Conservation (phyloP, 179 eudicot genomes). For the Sideroxylon spinosum region DNA sequence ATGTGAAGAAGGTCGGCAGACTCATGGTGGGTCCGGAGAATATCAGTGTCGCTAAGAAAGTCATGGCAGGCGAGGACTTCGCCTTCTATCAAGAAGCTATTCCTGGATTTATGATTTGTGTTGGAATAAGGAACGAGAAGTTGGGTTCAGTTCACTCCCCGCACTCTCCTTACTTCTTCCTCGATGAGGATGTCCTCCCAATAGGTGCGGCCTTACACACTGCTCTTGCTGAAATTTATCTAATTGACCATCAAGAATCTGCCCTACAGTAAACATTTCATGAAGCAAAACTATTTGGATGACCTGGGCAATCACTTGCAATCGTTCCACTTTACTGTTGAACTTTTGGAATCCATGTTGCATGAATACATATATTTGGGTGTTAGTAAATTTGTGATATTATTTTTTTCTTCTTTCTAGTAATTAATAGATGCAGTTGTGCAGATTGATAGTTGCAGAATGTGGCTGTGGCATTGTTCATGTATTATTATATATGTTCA, state of each 20-base stretch:
- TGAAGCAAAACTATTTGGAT: background rate
- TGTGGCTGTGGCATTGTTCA: background rate
- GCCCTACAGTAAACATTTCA: background rate
- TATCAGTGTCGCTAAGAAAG: constrained; percentile 32
- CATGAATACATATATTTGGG: too few species aligned
- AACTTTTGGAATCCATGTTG: background rate
- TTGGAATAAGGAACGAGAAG: constrained; percentile 73
- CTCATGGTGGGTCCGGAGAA: constrained; percentile 54
- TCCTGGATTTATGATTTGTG: constrained; percentile 61
- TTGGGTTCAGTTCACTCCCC: constrained; percentile 62
- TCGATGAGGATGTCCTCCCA: constrained; percentile 83
- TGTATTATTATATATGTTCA: background rate
- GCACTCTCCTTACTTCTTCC: constrained; percentile 80
- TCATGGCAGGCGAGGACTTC: constrained; percentile 94
- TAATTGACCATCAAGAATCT: constrained; percentile 31
- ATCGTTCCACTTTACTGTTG: background rate
- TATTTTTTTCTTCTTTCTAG: background rate
- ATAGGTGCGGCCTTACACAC: constrained; percentile 69
- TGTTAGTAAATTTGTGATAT: background rate
- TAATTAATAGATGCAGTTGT: background rate
- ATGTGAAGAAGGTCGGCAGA: constrained; percentile 46
- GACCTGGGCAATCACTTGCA: background rate
- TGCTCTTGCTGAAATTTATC: constrained; percentile 61
- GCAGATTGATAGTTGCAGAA: background rate
- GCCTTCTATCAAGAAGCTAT: constrained; percentile 80